These are phyloP conservation scores for Cyathus striatus DNA, from an alignment of 768 basidiomycete genomes.

Conservation along the genomic window DNA sequence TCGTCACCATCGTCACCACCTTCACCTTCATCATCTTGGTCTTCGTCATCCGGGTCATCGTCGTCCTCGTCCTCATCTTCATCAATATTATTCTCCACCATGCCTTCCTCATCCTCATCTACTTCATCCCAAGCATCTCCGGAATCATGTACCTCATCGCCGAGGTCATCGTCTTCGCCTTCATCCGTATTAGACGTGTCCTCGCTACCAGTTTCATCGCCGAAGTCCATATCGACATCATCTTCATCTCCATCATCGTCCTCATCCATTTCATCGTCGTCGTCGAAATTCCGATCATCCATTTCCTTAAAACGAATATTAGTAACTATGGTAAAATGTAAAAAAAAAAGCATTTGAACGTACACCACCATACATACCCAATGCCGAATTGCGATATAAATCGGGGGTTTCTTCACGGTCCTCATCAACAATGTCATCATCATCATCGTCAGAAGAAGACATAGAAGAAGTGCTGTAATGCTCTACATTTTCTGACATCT, in stretches of 20 bases:
- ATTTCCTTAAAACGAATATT: conserved; percentile 58
- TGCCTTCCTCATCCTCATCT: conserved; percentile 71
- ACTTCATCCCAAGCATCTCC: conserved; percentile 63
- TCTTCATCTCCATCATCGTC: conserved; percentile 78
- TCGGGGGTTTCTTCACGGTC: conserved; percentile 82
- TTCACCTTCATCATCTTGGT: conserved; percentile 45
- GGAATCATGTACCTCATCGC: conserved; percentile 50
- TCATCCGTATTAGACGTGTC: conserved; percentile 75
- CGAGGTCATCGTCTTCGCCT: conserved; percentile 58
- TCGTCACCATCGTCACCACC: conserved; percentile 31
- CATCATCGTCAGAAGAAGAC: conserved; percentile 45
- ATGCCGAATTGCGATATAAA: conserved; percentile 91
- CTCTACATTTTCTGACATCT: conserved; percentile 41
- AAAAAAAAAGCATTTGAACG: conserved; percentile 23
- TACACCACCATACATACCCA: conserved; percentile 93
- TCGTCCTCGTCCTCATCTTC: conserved; percentile 47
- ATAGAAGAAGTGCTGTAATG: conserved; percentile 44
- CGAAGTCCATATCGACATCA: conserved; percentile 86
- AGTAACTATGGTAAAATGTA: conserved; percentile 7
- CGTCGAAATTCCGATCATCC: conserved; percentile 69
- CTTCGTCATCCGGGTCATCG: conserved; percentile 34
- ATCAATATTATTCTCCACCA: conserved; percentile 45
- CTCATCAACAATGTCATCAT: conserved; percentile 48
- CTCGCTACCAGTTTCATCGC: conserved; percentile 77
- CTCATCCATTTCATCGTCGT: conserved; percentile 77